Base-by-base conservation (phyloP, 177 flowering plant species). In the Vitis hybrid region DNA sequence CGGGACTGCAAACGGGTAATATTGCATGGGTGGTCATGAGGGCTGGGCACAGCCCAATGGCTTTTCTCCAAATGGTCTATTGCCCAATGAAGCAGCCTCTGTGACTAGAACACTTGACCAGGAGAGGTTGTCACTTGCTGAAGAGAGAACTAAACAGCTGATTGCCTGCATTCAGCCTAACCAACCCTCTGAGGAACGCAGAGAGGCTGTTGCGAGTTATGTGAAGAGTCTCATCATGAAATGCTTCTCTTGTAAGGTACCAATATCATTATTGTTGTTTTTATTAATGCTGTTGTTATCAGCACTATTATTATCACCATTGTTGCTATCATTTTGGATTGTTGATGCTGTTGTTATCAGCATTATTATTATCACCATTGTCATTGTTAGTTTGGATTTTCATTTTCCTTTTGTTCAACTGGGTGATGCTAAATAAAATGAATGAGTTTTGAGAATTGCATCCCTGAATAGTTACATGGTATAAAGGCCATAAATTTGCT, bases 101-200 rank as follows among this genome's bases (percentile, higher is more conserved):
- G 78, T 86, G 70, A 76, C 77, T 62, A 75, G 78, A 18, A 66
- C 61, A 3, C 82, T 89, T 21, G 86, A 89, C 65, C 26, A 39
- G 0, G 88, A 83, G 56, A 79, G 90, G 72, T 89, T 90, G 91
- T 60, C 62, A 51, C 82, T 65, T 74, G 90, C 90, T 0, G 91
- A 90, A 71, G 89, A 86, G 76, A 84, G 88, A 71, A 87, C 89
- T 55, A 83, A 86, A 10, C 89, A 88, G 76, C 82, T 90, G 56
- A 90, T 90, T 78, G 79, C 78, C 67, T 77, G 89, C 78, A 88
- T 90, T 64, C 89, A 88, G 79, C 94, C 94, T 45, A 88, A 85
- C 68, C 83, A 70, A 51, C 82, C 87, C 1, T 90, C 92, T 0
- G 90, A 90, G 70, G 82, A 79, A 61, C 84, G 87, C 22, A 78